Conservation (phyloP, 1,284 basidiomycete species). For the Rhodofomes roseus region DNA sequence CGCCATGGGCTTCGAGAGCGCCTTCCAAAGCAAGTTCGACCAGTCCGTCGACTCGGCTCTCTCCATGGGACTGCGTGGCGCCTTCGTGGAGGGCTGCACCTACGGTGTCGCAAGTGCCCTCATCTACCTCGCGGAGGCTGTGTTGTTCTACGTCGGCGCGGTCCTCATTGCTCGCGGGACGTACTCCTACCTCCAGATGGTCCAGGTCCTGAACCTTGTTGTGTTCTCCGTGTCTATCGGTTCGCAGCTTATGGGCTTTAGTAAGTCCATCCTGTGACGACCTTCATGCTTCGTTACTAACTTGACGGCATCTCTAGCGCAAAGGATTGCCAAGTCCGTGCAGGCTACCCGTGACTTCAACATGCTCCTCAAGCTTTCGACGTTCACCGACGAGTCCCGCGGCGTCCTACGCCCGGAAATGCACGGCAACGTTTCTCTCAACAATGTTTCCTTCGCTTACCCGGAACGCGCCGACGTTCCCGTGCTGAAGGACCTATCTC, state of each 20-base stretch:
- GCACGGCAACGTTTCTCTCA: slow-evolving; percentile 63
- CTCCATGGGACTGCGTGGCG: slow-evolving; percentile 68
- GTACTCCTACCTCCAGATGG: slow-evolving; percentile 85
- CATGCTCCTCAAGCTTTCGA: slow-evolving; percentile 58
- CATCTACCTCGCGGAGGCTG: slow-evolving; percentile 85
- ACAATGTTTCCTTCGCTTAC: slow-evolving; percentile 78
- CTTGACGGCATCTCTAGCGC: slow-evolving; percentile 42
- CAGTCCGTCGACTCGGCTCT: slow-evolving; percentile 59
- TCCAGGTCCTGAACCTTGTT: slow-evolving; percentile 87
- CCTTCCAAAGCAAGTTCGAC: slow-evolving; percentile 73
- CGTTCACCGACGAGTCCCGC: slow-evolving; percentile 61
- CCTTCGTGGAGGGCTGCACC: slow-evolving; percentile 82
- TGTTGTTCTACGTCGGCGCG: slow-evolving; percentile 89
- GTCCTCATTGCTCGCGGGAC: slow-evolving; percentile 77
- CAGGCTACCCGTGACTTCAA: slow-evolving; percentile 81
- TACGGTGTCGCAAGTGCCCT: slow-evolving; percentile 78
- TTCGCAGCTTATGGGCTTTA: slow-evolving; percentile 84
- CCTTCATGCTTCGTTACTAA: slow-evolving; percentile 6
- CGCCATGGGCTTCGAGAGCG: slow-evolving; percentile 82
- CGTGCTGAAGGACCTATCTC: slow-evolving; percentile 64
- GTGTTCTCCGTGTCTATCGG: slow-evolving; percentile 94
- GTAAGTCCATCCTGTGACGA: slow-evolving; percentile 44
- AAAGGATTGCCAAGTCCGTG: slow-evolving; percentile 75
- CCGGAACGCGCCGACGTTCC: slow-evolving; percentile 73
- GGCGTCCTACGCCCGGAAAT: slow-evolving; percentile 67